These are phyloP conservation scores for Aspergillus steynii DNA, from an alignment of 495 filamentous ascomycete genomes.

Conservation along the genomic window DNA sequence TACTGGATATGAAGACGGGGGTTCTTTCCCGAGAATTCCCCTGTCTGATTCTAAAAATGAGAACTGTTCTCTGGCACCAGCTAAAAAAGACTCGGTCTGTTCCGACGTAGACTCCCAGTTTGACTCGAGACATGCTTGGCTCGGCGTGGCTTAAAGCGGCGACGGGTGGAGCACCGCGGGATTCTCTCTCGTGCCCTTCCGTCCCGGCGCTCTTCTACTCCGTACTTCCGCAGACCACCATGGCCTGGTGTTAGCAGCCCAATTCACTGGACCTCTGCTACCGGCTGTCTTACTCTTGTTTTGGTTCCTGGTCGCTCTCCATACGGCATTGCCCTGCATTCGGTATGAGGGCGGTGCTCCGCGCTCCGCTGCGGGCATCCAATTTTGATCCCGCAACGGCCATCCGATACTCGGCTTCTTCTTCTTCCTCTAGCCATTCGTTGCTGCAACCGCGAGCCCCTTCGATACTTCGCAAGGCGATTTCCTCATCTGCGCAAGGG, in stretches of 20 bases:
- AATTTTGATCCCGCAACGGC: constrained; percentile 34
- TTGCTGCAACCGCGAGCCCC: constrained; percentile 11
- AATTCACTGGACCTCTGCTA: background rate
- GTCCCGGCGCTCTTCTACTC: background rate
- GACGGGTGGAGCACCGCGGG: background rate
- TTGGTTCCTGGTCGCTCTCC: constrained; percentile 17
- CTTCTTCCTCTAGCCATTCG: constrained; percentile 9
- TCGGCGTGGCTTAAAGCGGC: constrained; percentile 6
- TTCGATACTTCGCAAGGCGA: constrained; percentile 5
- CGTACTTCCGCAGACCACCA: background rate
- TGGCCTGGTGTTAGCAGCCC: background rate
- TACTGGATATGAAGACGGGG: background rate
- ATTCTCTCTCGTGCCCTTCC: background rate
- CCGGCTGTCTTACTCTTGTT: background rate
- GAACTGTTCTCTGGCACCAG: background rate
- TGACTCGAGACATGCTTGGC: background rate
- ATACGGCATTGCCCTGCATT: constrained; percentile 23
- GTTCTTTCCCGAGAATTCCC: background rate
- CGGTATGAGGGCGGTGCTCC: constrained; percentile 43
- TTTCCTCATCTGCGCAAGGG: constrained; percentile 1
- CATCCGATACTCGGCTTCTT: constrained; percentile 25
- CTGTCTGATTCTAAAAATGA: background rate
- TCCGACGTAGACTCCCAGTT: background rate
- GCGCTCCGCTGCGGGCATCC: constrained; percentile 41
- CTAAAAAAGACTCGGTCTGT: background rate